Evolutionary conservation across 2,329 filamentous ascomycete genomes (phyloP).

Genomic region (Rhynchosporium secalis): DNA sequence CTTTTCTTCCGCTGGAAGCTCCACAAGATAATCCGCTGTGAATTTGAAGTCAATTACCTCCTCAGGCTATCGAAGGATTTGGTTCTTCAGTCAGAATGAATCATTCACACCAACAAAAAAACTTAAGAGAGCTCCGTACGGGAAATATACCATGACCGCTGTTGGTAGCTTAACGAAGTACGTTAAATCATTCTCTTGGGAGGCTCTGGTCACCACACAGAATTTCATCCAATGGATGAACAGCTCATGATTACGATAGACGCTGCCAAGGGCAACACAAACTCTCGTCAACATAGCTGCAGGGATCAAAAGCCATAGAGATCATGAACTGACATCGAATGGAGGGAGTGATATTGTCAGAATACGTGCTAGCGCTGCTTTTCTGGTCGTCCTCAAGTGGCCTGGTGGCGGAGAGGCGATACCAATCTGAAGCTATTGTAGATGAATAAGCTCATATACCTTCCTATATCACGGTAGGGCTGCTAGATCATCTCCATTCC

Average conservation of each 20-base stretch:
- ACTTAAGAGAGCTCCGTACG: not conserved
- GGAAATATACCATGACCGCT: not conserved
- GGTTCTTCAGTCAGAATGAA: not conserved
- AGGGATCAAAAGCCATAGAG: not conserved
- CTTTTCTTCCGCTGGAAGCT: conserved; percentile 1
- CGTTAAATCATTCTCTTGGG: not conserved
- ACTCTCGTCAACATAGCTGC: not conserved
- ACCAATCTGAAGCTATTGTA: not conserved
- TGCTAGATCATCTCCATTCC: not conserved
- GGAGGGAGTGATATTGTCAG: conserved; percentile 5
- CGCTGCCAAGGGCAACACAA: conserved; percentile 3
- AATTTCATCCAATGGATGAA: not conserved
- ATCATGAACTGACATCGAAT: not conserved
- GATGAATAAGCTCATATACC: conserved; percentile 4
- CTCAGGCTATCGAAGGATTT: conserved; percentile 5
- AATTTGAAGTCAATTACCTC: conserved; percentile 4
- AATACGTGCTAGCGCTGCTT: not conserved
- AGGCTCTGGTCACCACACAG: not conserved
- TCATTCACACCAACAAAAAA: not conserved
- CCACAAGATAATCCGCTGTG: not conserved
- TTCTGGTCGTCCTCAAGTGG: not conserved
- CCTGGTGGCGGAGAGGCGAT: not conserved
- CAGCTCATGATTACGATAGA: conserved; percentile 2
- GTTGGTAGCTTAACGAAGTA: not conserved
- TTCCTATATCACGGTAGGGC: not conserved